Base-by-base conservation (phyloP, 1,284 basidiomycete genomes). In the Ustilago hordei region DNA sequence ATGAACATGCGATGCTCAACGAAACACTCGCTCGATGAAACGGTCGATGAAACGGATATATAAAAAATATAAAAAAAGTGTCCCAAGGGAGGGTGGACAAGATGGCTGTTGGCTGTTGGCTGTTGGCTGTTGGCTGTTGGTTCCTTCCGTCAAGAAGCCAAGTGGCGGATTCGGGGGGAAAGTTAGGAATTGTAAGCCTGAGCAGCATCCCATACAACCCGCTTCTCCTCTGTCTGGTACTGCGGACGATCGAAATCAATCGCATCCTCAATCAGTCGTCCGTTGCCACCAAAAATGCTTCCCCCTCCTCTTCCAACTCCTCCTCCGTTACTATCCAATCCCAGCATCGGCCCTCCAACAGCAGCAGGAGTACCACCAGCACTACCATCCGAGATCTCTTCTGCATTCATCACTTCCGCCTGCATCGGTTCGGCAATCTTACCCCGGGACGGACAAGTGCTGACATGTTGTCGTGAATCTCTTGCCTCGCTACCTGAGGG, bases 401-500 rank as follows among this genome's bases (percentile, higher is more conserved):
- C 74, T 34, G 53, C 62, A 28, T 71, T 62, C 6, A 78, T 53
- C 56, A 78, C 61, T 38, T 78, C 76, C 17, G 76, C 76, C 39
- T 71, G 62, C 76, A 78, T 78, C 31, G 76, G 76, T 52, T 78
- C 69, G 0, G 69, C 76, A 19, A 75, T 71, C 19, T 39, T 58
- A 0, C 39, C 64, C 23, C 19, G 57, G 4, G 74, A 76, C 7
- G 60, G 62, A 8, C 57, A 60, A 5, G 60, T 64, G 39, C 61
- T 69, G 6, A 64, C 72, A 45, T 69, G 66, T 38, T 75, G 72
- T 8, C 67, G 50, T n/a, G 67, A 66, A 38, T 69, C 72, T 15
- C 70, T 53, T 15, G 60, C 60, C 11, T 45, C 56, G 31, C 56
- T 52, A 6, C 52, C 57, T 2, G 64, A 67, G n/a, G 61, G 55